Base-by-base conservation (phyloP, 768 basidiomycete genomes). In the Tremella mesenterica region DNA sequence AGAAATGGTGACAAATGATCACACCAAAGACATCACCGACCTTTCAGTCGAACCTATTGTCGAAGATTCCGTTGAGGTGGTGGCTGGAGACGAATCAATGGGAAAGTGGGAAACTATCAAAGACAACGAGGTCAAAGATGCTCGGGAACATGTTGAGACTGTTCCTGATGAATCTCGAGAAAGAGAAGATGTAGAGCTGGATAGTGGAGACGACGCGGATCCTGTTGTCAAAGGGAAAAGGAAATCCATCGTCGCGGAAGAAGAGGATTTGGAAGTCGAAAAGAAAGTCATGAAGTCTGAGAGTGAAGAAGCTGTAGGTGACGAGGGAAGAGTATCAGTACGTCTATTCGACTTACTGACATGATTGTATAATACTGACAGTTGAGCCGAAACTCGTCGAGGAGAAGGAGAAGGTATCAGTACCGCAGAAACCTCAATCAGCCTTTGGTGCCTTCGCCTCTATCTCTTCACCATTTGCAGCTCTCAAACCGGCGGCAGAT, bases 381-480 rank as follows among this genome's bases (percentile, higher is more conserved):
- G n/a, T n/a, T n/a, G n/a, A n/a, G n/a, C n/a, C n/a, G n/a, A n/a
- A n/a, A n/a, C n/a, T n/a, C n/a, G n/a, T n/a, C n/a, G n/a, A n/a
- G n/a, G n/a, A n/a, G n/a, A n/a, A n/a, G n/a, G n/a, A n/a, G n/a
- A n/a, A n/a, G n/a, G n/a, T n/a, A n/a, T n/a, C n/a, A n/a, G n/a
- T n/a, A n/a, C n/a, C 57, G 18, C 69, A 72, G 57, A 69, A 67
- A 50, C 55, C 70, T 20, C 69, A 69, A 53, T 48, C 65, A 0
- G 61, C 60, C 12, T 70, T 72, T 41, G 61, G 64, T 18, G 52
- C 61, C 14, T 70, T 67, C 57, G 58, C 69, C 13, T 64, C 60
- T 28, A 34, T 60, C 9, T 43, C 65, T 9, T 67, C 65, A 4
- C 62, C 65, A 13, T 41, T 41, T 14, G 38, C 57, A 14, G 8